A percentile compares a stretch with the other conserved stretches of the same genome.
phyloP scores from a whole-genome alignment of 352 stramenopile genomes.

The Phytophthora kernoviae region DNA sequence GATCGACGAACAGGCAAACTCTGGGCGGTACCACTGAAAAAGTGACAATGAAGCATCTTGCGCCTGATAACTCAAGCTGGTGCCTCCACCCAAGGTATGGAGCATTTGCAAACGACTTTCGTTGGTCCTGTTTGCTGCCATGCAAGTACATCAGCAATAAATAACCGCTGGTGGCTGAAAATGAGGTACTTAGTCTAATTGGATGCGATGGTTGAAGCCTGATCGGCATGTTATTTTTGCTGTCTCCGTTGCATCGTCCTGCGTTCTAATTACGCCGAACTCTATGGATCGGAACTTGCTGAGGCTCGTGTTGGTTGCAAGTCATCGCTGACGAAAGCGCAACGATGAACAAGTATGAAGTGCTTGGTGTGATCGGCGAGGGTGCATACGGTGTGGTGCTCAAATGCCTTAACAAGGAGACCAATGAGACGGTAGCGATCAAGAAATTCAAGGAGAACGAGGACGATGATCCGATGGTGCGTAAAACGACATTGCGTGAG shows the following conservation, averaged over 20 bases:
- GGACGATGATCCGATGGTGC: constrained; percentile 90
- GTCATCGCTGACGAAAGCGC: constrained; percentile 19
- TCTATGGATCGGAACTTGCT: constrained; percentile 32
- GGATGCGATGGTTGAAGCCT: no score
- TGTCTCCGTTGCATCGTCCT: constrained; percentile 1
- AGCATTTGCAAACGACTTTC: no score
- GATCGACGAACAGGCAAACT: no score
- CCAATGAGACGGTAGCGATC: constrained; percentile 97
- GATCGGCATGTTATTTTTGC: constrained; percentile 28
- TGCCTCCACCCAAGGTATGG: no score
- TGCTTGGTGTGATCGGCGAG: constrained; percentile 93
- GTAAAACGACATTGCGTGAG: constrained; percentile 95
- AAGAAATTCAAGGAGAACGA: constrained; percentile 99
- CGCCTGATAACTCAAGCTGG: no score
- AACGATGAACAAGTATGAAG: constrained; percentile 95
- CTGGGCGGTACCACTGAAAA: no score
- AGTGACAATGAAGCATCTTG: no score
- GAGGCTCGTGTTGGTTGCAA: constrained; percentile 22
- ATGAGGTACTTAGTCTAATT: background rate
- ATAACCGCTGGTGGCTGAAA: no score
- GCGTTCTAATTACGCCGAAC: constrained; percentile 31
- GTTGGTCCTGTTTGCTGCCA: no score
- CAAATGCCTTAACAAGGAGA: constrained; percentile 95
- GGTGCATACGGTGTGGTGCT: constrained; percentile 94
- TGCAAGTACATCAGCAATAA: no score